Evolutionary conservation across 1,139 yeast species (phyloP).

Genomic region (Arxiozyma slooffiae): DNA sequence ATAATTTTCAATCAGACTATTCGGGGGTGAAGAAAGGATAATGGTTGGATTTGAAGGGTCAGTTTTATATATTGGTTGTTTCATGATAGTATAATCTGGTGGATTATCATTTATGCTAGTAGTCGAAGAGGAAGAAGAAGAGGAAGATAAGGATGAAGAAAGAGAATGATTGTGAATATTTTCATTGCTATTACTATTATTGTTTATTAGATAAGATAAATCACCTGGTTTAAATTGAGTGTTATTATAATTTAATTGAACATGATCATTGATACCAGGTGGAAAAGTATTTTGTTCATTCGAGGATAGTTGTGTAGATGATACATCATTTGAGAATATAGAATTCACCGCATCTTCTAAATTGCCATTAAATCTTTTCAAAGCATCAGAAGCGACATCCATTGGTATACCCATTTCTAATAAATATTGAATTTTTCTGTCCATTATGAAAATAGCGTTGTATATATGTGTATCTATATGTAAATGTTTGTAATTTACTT

Average conservation of each 20-base stretch:
- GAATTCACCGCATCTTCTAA: conserved; percentile 25
- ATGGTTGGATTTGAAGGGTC: conserved; percentile 19
- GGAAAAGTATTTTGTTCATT: background rate
- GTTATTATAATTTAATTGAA: background rate
- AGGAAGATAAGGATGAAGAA: too few relatives aligned
- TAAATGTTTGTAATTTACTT: background rate
- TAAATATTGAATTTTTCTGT: conserved; percentile 8
- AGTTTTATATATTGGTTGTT: conserved; percentile 7
- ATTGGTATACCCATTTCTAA: conserved; percentile 27
- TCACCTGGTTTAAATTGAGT: conserved; percentile 11
- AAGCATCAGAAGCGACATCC: conserved; percentile 24
- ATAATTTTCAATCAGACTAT: conserved; percentile 22
- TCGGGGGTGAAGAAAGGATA: conserved; percentile 19
- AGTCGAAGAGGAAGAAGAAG: background rate
- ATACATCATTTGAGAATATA: conserved; percentile 15
- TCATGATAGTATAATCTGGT: conserved; percentile 8
- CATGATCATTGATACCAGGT: background rate
- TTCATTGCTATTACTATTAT: background rate
- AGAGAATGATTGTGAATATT: background rate
- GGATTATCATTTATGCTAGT: background rate
- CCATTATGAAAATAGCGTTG: background rate
- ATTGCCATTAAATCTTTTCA: conserved; percentile 18
- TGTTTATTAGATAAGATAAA: conserved; percentile 7
- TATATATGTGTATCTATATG: too few relatives aligned
- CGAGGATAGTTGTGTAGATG: background rate